Conservation (phyloP, 2,329 filamentous ascomycete genomes). For the Ophiostoma sp. region DNA sequence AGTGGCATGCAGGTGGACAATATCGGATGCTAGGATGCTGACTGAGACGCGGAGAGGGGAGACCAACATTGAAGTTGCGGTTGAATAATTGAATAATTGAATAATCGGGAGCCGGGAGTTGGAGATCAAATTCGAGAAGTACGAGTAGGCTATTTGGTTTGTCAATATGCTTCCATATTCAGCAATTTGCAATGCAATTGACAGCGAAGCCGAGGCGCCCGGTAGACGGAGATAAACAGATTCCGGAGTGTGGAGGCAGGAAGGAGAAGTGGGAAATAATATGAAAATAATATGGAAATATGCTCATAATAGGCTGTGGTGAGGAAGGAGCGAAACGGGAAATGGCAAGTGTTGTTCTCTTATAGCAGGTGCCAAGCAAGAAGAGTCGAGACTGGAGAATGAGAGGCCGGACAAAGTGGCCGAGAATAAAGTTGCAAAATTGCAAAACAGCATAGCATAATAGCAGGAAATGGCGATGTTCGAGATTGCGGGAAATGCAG, state of each 20-base stretch:
- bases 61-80: neutral
- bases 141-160: neutral
- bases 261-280: neutral
- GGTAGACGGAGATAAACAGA: constrained; percentile 21
- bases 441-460: constrained; percentile 3
- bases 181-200: neutral
- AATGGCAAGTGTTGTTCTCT: neutral
- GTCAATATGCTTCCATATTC: neutral
- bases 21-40: neutral
- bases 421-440: neutral
- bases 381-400: neutral
- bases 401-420: neutral
- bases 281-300: neutral
- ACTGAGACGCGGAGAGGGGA: neutral
- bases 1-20: neutral
- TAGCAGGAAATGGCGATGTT: constrained; percentile 24
- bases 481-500: constrained; percentile 15
- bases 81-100: neutral
- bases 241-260: constrained; percentile 14
- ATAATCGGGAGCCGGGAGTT: neutral
- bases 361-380: neutral
- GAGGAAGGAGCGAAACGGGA: neutral
- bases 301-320: neutral
- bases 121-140: neutral
- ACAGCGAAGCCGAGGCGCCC: constrained; percentile 10